Base-by-base conservation (phyloP, 2,329 filamentous ascomycete species). In the Epicoccum sorghinum region DNA sequence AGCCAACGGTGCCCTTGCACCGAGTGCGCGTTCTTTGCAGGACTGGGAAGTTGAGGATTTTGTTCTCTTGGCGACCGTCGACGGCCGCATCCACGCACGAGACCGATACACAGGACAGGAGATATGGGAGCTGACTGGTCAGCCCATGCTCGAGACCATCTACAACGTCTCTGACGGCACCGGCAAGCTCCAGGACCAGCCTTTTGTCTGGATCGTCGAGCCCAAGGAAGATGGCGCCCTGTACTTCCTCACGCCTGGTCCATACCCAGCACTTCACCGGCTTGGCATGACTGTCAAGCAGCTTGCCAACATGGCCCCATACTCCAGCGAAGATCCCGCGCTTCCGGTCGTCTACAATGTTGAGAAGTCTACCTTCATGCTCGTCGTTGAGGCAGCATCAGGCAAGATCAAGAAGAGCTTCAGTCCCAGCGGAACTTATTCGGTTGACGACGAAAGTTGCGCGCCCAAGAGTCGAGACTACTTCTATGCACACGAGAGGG, bases 21-120 rank as follows among this genome's bases (percentile, higher is more conserved):
- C 84, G 65, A 68, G 70, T 89, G 93, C 92, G 93, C 93, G 93
- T 87, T 96, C 89, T 83, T 83, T 98, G 85, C 89, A 93, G 86
- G 93, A 97, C 81, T 98, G 93, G 93, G 91, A 97, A 89, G 93
- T 97, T 80, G 93, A 98, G 90, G 93, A 98, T 83, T 96, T 97
- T 86, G 90, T 98, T 81, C 91, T 99, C 83, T 83, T 99, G 89
- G 93, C 95, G 90, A 98, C 95, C 85, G 90, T 98, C 86, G 93
- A 98, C 83, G 95, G 95, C 83, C 90, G 91, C 75, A 86, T 98
- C 70, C 90, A 96, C 80, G 93, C 93, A 75, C 87, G 87, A 76
- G 91, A 97, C 80, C 86, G 95, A 69, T 89, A 88, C 73, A 95
- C 89, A 47, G 95, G 95, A 66, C 83, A 88, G 60, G 83, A 89